Base-by-base conservation (phyloP, 2,329 filamentous ascomycete genomes). In the Colletotrichum scovillei region DNA sequence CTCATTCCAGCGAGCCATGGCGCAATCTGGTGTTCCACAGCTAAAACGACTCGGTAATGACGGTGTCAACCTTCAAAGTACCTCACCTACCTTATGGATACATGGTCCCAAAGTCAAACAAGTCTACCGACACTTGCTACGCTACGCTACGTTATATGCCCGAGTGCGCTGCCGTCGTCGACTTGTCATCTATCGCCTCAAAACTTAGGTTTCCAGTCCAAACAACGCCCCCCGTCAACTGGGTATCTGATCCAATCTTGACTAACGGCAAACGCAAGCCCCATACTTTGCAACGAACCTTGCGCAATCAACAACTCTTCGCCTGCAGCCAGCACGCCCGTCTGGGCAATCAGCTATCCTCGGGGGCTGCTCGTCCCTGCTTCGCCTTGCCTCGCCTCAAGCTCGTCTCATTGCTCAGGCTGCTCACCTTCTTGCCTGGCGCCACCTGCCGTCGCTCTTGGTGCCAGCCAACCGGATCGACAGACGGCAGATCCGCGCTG, bases 231-330 rank as follows among this genome's bases (percentile, higher is more conserved):
- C 55, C 55, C 53, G 66, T 57, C 32, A 35, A 22, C 65, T 65
- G 26, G 67, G 52, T 56, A 60, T 73, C 67, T 62, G 70, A 56
- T 73, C 70, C 67, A 65, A 73, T 70, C 32, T 70, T 70, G 70
- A 70, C 70, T 65, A 70, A 73, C 67, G 35, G 55, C 60, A 70
- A 73, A 70, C 70, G 67, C 67, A 73, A 73, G 70, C 65, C 46
- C 67, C 66, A 60, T 70, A 70, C 66, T 73, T 56, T 73, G 67
- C 38, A 64, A 65, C 70, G 70, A 73, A 73, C 67, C 64, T 60
- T 73, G 56, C 67, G 46, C 60, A 62, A 49, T 55, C 66, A 42
- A 56, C 22, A 28, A 28, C n/a, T 62, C 59, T 19, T 63, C 58
- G 52, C 38, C 69, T 72, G 69, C 69, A 64, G 65, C 66, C 59